These are phyloP conservation scores for Coemansia sp. DNA, from an alignment of 192 early-diverging fungal species.

Conservation along the genomic window DNA sequence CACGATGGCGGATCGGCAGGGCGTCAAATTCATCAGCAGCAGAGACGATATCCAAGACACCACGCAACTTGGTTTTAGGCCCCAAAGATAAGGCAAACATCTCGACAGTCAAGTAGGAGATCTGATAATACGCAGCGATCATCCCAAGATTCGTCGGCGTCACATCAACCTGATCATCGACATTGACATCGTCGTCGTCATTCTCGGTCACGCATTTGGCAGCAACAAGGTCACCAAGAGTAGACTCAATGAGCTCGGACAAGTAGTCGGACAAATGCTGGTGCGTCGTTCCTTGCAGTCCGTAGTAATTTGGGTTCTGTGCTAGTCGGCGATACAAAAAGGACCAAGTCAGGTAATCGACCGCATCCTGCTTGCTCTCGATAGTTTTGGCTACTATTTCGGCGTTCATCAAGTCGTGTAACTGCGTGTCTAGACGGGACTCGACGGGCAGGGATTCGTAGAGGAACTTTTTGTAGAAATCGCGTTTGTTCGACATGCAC, in stretches of 20 bases:
- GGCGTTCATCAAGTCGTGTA: constrained; percentile 98
- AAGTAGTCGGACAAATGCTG: constrained; percentile 91
- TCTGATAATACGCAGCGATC: constrained; percentile 98
- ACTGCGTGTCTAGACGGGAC: constrained; percentile 88
- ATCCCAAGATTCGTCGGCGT: constrained; percentile 91
- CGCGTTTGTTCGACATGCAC: constrained; percentile 94
- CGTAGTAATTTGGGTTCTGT: constrained; percentile 98
- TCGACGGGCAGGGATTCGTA: constrained; percentile 96
- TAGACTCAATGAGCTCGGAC: constrained; percentile 94
- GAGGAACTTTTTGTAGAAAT: constrained; percentile 98
- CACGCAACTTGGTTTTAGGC: constrained; percentile 84
- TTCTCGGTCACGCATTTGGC: constrained; percentile 71
- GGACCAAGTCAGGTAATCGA: constrained; percentile 99
- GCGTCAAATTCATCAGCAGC: constrained; percentile 92
- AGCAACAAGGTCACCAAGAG: constrained; percentile 82
- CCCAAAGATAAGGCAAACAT: constrained; percentile 89
- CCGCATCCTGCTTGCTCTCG: constrained; percentile 97
- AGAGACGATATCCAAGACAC: constrained; percentile 91
- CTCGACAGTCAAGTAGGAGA: constrained; percentile 93
- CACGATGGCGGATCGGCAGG: constrained; percentile 93
- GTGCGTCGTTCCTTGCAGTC: constrained; percentile 83
- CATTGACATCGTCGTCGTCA: constrained; percentile 37
- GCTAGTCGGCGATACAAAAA: constrained; percentile 96
- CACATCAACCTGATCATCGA: no score
- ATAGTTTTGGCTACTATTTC: constrained; percentile 96